A percentile compares a stretch with the other conserved stretches of the same genome.
Conservation (phyloP, 1,284 basidiomycete genomes). For the Earliella scabrosa region DNA sequence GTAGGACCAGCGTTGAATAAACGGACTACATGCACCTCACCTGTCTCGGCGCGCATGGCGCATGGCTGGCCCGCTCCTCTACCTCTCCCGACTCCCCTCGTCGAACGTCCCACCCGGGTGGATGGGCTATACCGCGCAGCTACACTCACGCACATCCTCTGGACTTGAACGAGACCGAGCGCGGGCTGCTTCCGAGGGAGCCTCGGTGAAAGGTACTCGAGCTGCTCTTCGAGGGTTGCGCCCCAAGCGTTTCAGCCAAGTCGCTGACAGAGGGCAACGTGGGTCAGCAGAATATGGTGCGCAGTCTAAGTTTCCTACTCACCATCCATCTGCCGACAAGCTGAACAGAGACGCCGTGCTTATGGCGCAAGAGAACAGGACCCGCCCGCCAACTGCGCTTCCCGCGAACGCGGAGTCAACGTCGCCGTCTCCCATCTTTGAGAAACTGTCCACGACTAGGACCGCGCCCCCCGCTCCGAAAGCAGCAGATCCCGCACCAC, state of each 20-base stretch:
- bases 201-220: conserved; percentile 56
- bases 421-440: not conserved
- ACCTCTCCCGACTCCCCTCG: conserved; percentile 44
- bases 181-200: conserved; percentile 43
- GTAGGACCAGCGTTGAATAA: not conserved
- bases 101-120: conserved; percentile 47
- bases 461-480: not conserved
- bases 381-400: conserved; percentile 13
- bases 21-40: conserved; percentile 34
- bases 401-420: not conserved
- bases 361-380: conserved; percentile 38
- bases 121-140: conserved; percentile 53
- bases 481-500: not conserved
- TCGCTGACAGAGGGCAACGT: conserved; percentile 67
- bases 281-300: conserved; percentile 76
- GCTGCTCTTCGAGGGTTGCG: conserved; percentile 54
- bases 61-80: conserved; percentile 49
- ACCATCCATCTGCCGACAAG: not conserved
- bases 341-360: conserved; percentile 61
- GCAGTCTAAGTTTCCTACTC: conserved; percentile 16
- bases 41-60: conserved; percentile 40
- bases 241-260: conserved; percentile 60
- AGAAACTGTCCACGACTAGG: not conserved
- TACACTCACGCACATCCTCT: conserved; percentile 52
- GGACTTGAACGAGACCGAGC: conserved; percentile 49